These are phyloP conservation scores for Leishmania gerbilli DNA, from an alignment of 208 protist species.

Conservation along the genomic window DNA sequence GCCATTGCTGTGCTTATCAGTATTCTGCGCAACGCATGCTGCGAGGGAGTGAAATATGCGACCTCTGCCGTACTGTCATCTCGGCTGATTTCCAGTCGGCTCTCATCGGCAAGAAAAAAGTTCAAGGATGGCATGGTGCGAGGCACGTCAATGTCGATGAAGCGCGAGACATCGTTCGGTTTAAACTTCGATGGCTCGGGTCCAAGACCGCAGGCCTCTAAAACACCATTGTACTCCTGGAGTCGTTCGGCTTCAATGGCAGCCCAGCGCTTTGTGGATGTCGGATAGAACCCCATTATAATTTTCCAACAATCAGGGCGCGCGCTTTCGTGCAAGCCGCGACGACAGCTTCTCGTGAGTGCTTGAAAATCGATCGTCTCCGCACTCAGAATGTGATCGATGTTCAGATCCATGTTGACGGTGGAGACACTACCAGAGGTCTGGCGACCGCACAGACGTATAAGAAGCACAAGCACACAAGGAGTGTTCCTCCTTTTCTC, in stretches of 20 bases:
- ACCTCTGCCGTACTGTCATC: background rate
- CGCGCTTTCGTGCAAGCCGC: slow-evolving; percentile 44
- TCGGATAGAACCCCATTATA: slow-evolving; percentile 73
- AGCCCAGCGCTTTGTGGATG: slow-evolving; percentile 31
- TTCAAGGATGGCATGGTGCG: slow-evolving; percentile 81
- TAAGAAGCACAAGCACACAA: background rate
- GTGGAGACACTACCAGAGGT: slow-evolving; percentile 4
- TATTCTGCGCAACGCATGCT: slow-evolving; percentile 71
- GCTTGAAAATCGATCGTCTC: slow-evolving; percentile 38
- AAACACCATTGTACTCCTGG: slow-evolving; percentile 12
- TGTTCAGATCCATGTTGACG: slow-evolving; percentile 12
- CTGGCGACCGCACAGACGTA: background rate
- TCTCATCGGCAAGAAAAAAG: slow-evolving; percentile 58
- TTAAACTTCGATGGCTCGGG: background rate
- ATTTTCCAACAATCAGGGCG: slow-evolving; percentile 70
- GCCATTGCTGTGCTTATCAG: slow-evolving; percentile 61
- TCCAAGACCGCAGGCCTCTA: slow-evolving; percentile 20
- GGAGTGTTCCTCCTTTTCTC: background rate
- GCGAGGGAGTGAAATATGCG: slow-evolving; percentile 23
- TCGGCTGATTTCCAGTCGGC: background rate
- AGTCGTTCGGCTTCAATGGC: slow-evolving; percentile 25
- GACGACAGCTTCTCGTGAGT: slow-evolving; percentile 43
- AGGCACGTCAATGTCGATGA: slow-evolving; percentile 81
- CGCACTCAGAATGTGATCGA: slow-evolving; percentile 20
- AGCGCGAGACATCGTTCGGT: slow-evolving; percentile 15